Percentiles rank a stretch among this genome's conserved stretches.
Evolutionary conservation across 2,329 filamentous ascomycete genomes (phyloP).

Genomic region (Trichoderma afroharzianum): DNA sequence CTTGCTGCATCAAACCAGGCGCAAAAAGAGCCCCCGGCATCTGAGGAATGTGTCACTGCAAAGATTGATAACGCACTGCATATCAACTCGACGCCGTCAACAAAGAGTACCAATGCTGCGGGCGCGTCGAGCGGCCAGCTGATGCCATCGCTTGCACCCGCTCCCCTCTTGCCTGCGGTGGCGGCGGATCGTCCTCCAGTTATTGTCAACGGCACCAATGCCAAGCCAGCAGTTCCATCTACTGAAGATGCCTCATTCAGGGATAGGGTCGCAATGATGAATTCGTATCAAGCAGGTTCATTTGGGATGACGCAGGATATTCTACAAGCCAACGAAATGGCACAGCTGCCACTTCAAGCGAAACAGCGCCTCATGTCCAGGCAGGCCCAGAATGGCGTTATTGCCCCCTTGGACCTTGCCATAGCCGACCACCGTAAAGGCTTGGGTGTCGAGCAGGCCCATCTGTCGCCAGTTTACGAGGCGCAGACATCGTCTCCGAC

Average conservation of each 20-base stretch:
- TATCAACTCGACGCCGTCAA: slow-evolving; percentile 22
- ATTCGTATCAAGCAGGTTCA: slow-evolving; percentile 27
- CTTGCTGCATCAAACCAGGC: slow-evolving; percentile 20
- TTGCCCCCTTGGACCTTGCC: slow-evolving; percentile 55
- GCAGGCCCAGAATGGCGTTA: slow-evolving; percentile 45
- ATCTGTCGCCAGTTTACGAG: slow-evolving; percentile 72
- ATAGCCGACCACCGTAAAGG: slow-evolving; percentile 42
- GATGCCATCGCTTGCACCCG: background rate
- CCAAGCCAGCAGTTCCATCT: slow-evolving; percentile 19
- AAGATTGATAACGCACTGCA: slow-evolving; percentile 30
- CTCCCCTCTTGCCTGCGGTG: slow-evolving; percentile 21
- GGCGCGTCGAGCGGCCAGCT: background rate
- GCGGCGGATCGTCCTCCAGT: slow-evolving; percentile 29
- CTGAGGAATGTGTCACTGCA: slow-evolving; percentile 23
- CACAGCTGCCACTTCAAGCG: slow-evolving; percentile 32
- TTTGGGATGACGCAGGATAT: slow-evolving; percentile 23
- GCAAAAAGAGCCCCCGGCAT: background rate
- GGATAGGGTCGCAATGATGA: slow-evolving; percentile 42
- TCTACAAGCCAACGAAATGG: slow-evolving; percentile 31
- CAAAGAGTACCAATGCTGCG: background rate
- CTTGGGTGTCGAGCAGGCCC: slow-evolving; percentile 41
- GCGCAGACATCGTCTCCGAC: slow-evolving; percentile 68
- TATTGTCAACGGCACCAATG: slow-evolving; percentile 35
- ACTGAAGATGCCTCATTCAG: slow-evolving; percentile 40
- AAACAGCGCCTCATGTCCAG: slow-evolving; percentile 39